Evolutionary conservation across 2,329 filamentous ascomycete genomes (phyloP), one percentile per base, ranked within the genome.

Genomic region (Neurospora crassa): DNA sequence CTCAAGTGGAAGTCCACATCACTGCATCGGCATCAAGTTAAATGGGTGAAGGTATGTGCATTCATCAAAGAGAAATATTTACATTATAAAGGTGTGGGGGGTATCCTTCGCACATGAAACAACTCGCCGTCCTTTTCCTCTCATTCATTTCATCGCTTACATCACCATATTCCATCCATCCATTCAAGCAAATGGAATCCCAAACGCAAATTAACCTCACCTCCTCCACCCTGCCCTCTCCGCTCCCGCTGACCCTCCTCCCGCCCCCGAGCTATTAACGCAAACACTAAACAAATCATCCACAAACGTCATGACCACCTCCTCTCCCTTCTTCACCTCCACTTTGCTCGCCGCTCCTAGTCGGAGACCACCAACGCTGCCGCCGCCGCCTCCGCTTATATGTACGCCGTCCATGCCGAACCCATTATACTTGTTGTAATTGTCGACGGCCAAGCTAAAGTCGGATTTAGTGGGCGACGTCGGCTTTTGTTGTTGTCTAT

Each of bases 201-300:
- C 47, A 53, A 53, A 53, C 5, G 47, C 47, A 53, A 53, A 29
- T 29, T 4, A 29, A 29, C 29, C 29, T 37, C 47, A 59, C 47
- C 47, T 59, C 47, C 47, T 59, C 47, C 47, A 59, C 24, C 20
- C 12, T 34, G 2, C 24, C 14, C 12, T 29, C 3, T 1, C 47
- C 47, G 4, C 7, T 24, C 53, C 24, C 16, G 4, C 53, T 6
- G 3, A 6, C 47, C 2, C 6, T 2, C 12, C 34, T 2, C 12
- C 47, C 5, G 20, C 12, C 3, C 53, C 53, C 7, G 29, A 63
- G 3, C 34, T 34, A 11, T 37, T 37, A 10, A 76, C 73, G 14
- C 74, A 78, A 40, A 77, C 72, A 16, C 74, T 73, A 73, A 84
- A 83, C 43, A 85, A 74, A 72, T 84, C 82, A 71, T 85, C 83